These are phyloP conservation scores for Fusarium xyrophilum DNA, from an alignment of 2,329 filamentous ascomycete species.

Conservation along the genomic window DNA sequence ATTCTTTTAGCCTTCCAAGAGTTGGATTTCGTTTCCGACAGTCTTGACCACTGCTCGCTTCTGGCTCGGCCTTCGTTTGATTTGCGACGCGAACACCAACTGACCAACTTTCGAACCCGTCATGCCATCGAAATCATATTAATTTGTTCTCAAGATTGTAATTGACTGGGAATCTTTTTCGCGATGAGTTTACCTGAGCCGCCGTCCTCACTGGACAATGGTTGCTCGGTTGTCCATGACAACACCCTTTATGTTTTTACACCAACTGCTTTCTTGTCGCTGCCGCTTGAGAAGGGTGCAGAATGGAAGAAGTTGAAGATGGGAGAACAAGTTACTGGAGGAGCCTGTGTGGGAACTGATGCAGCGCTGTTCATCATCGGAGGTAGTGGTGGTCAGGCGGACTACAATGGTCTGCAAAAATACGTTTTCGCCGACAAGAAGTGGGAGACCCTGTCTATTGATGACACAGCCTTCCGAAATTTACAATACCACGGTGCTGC, in stretches of 20 bases:
- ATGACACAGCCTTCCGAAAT: conserved; percentile 56
- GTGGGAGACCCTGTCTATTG: conserved; percentile 55
- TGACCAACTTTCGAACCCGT: conserved; percentile 26
- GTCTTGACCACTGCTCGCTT: conserved; percentile 3
- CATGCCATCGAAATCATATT: conserved; percentile 38
- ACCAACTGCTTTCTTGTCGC: conserved; percentile 73
- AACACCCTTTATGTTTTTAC: conserved; percentile 88
- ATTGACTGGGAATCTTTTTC: conserved; percentile 22
- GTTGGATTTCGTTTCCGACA: conserved; percentile 9
- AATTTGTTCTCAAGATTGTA: conserved; percentile 23
- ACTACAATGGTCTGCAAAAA: conserved; percentile 78
- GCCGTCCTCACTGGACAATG: conserved; percentile 71
- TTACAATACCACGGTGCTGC: conserved; percentile 76
- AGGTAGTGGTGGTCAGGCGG: conserved; percentile 61
- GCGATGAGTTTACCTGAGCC: conserved; percentile 77
- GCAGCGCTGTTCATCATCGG: conserved; percentile 82
- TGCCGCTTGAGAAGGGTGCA: conserved; percentile 72
- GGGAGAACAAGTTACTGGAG: conserved; percentile 76
- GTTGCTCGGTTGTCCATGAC: conserved; percentile 82
- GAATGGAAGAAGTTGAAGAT: conserved; percentile 72
- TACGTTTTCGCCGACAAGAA: conserved; percentile 61
- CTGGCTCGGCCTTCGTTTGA: conserved; percentile 4
- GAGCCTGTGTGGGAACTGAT: conserved; percentile 76
- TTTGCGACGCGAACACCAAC: conserved; percentile 24
- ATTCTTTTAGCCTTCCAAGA: conserved; percentile 6